phyloP scores from a whole-genome alignment of 352 stramenopile species.

The Globisporangium cederbergense region DNA sequence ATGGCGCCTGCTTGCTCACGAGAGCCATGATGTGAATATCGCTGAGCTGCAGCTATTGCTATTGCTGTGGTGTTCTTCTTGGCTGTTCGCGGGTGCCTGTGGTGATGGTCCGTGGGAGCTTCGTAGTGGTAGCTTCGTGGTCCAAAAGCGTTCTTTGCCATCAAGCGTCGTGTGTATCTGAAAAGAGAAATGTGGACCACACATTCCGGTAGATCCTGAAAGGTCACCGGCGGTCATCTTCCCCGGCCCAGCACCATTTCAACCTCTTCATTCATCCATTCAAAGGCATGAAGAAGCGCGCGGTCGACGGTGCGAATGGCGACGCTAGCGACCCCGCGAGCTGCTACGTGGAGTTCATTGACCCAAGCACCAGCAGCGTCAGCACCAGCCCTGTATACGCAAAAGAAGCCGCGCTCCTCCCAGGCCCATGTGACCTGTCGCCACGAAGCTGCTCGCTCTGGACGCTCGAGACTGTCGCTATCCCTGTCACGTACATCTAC shows the following conservation, averaged over 20 bases:
- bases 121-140: neutral
- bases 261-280: neutral
- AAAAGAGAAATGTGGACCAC: neutral
- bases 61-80: neutral
- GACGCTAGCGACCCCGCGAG: neutral
- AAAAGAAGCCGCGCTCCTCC: neutral
- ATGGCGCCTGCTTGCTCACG: neutral
- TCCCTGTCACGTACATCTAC: slow-evolving; percentile 79
- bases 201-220: slow-evolving; percentile 4
- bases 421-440: neutral
- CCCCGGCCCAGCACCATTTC: neutral
- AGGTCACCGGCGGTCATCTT: slow-evolving; percentile 3
- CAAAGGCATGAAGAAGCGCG: slow-evolving; percentile 16
- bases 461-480: slow-evolving; percentile 46
- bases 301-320: neutral
- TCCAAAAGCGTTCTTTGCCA: neutral
- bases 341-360: slow-evolving; percentile 3
- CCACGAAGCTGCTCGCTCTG: slow-evolving; percentile 38
- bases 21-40: neutral
- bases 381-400: neutral
- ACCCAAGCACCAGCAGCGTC: neutral
- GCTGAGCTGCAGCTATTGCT: no score
- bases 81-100: neutral
- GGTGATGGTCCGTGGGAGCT: neutral
- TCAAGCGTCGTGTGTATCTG: neutral